A percentile compares a stretch with the other conserved stretches of the same genome.
phyloP scores from a whole-genome alignment of 352 stramenopile species.

The Phytopythium cucurbitacearum region DNA sequence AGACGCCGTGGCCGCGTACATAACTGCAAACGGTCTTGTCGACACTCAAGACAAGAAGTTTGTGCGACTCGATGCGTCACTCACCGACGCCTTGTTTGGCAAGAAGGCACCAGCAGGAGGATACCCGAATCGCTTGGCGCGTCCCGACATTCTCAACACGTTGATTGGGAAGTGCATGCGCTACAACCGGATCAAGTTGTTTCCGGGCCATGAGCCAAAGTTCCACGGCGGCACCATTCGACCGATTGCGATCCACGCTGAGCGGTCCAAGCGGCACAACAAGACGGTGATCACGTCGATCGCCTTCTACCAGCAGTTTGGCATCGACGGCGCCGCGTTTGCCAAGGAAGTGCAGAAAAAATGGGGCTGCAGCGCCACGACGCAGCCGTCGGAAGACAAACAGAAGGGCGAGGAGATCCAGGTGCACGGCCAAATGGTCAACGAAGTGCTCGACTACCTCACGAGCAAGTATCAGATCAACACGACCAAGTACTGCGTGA shows the following conservation, averaged over 20 bases:
- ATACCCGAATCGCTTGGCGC: slow-evolving; percentile 55
- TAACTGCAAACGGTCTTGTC: slow-evolving; percentile 49
- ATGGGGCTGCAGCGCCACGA: slow-evolving; percentile 70
- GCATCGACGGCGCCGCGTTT: slow-evolving; percentile 62
- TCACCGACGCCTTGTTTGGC: slow-evolving; percentile 73
- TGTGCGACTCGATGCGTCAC: slow-evolving; percentile 48
- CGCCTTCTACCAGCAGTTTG: slow-evolving; percentile 76
- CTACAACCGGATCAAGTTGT: slow-evolving; percentile 70
- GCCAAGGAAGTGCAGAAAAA: slow-evolving; percentile 81
- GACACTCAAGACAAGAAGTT: slow-evolving; percentile 64
- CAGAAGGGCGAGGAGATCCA: slow-evolving; percentile 67
- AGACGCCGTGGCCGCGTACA: slow-evolving; percentile 55
- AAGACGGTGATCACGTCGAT: slow-evolving; percentile 67
- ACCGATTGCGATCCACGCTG: slow-evolving; percentile 61
- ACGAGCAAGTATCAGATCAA: slow-evolving; percentile 62
- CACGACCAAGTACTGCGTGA: slow-evolving; percentile 56
- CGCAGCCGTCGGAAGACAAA: slow-evolving; percentile 53
- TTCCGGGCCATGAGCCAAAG: slow-evolving; percentile 59
- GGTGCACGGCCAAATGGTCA: slow-evolving; percentile 76
- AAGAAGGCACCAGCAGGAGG: slow-evolving; percentile 54
- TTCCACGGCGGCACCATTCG: slow-evolving; percentile 50
- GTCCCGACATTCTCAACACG: slow-evolving; percentile 46
- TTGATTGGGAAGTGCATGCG: slow-evolving; percentile 60
- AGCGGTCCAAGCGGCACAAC: slow-evolving; percentile 67
- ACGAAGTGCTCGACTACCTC: slow-evolving; percentile 70